These are phyloP conservation scores for Lenzites betulinus DNA, from an alignment of 768 basidiomycete genomes.

Conservation along the genomic window DNA sequence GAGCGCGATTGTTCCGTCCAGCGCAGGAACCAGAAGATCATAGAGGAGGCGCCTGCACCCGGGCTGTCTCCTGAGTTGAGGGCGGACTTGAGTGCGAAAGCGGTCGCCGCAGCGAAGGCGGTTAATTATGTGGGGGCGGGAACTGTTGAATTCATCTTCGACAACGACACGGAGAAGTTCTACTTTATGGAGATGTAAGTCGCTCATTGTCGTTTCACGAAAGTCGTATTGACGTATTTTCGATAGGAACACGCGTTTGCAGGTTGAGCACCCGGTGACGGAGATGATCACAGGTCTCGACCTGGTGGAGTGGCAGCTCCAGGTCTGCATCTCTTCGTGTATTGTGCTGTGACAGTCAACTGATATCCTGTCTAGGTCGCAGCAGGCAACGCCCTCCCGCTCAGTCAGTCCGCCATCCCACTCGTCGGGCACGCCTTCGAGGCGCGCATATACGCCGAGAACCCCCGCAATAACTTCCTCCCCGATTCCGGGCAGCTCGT, in stretches of 20 bases:
- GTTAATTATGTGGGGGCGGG: constrained; percentile 92
- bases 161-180: constrained; percentile 84
- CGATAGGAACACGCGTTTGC: constrained; percentile 79
- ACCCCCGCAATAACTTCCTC: constrained; percentile 89
- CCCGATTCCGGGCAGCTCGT: constrained; percentile 86
- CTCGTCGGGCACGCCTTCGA: constrained; percentile 93
- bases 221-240: neutral
- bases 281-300: constrained; percentile 95
- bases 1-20: constrained; percentile 94
- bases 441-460: constrained; percentile 94
- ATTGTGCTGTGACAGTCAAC: neutral
- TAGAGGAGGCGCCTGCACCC: constrained; percentile 94
- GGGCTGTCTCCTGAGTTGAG: constrained; percentile 79
- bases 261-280: constrained; percentile 91
- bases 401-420: constrained; percentile 76
- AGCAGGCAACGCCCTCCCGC: constrained; percentile 82
- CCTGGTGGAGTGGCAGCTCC: constrained; percentile 94
- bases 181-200: constrained; percentile 96
- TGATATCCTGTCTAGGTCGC: constrained; percentile 58
- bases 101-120: constrained; percentile 89
- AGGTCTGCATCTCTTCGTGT: constrained; percentile 43
- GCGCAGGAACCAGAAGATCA: constrained; percentile 92
- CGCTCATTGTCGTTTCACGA: neutral
- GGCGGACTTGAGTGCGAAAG: constrained; percentile 80
- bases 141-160: constrained; percentile 96